Evolutionary conservation across 169 alveolate genomes (phyloP).

Genomic region (Cryptosporidium tyzzeri): DNA sequence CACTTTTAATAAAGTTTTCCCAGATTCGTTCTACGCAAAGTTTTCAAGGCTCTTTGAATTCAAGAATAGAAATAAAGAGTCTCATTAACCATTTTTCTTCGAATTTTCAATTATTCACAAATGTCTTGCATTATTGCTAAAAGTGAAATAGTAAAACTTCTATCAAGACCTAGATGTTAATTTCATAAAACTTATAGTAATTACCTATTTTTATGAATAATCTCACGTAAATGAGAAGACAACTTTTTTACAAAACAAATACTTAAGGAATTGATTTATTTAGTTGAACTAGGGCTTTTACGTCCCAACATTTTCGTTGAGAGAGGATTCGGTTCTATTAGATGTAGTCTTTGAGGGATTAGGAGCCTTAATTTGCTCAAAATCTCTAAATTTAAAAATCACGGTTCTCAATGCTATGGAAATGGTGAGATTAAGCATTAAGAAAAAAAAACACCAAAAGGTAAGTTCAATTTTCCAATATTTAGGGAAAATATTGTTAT

Average conservation of each 20-base stretch:
- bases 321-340: background rate
- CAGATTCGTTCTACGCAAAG: background rate
- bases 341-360: background rate
- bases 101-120: background rate
- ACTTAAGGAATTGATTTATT: no score
- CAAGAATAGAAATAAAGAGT: background rate
- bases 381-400: background rate
- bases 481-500: constrained; percentile 39
- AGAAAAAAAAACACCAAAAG: constrained; percentile 43
- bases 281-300: background rate
- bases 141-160: no score
- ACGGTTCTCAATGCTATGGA: background rate
- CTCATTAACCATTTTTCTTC: background rate
- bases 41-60: background rate
- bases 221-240: no score
- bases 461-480: constrained; percentile 54
- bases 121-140: no score
- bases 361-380: background rate
- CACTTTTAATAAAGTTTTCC: constrained; percentile 42
- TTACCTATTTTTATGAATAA: background rate
- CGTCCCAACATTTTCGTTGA: background rate
- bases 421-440: background rate
- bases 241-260: no score
- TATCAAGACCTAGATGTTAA: background rate
- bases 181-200: background rate